Base-by-base conservation (phyloP, 306 rosid species). In the Gastrolobium bilobum region DNA sequence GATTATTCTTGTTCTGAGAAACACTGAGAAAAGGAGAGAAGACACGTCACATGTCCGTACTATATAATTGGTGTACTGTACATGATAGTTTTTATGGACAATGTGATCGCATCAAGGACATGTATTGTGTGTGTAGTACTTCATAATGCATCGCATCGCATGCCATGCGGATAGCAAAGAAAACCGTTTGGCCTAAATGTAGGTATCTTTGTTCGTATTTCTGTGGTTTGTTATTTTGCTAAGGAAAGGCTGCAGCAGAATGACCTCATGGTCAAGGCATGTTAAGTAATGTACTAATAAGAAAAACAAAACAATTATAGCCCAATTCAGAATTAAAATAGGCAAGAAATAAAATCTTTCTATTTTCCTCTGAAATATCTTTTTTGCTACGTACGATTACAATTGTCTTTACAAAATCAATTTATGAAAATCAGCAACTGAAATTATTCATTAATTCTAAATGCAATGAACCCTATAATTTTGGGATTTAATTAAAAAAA, bases 211-310 rank as follows among this genome's bases (percentile, higher is more conserved):
- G 30, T 34, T 50, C 46, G 3, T 15, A 40, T 65, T 51, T 51
- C 64, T 51, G 44, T 71, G 63, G 63, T 71, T 20, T 9, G 63
- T 69, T 69, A 13, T 62, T 69, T 35, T 69, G 34, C 76, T 10
- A 64, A 53, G 64, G 51, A 6, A 20, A 39, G 53, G 29, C 35
- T 70, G 54, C 77, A 70, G 54, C 77, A 70, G 31, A 69, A 48
- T 79, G 54, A 79, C 56, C 54, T 42, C 53, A 66, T 0, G 7
- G n/a, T 57, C 82, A 78, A 34, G 3, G 44, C n/a, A 69, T 48
- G 72, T 29, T 40, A 40, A 64, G 38, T 40, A 4, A 3, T 20
- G 26, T 20, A 20, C 26, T 20, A 20, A 20, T 20, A 20, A 20
- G 26, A 20, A 20, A 20, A 20, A 20, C 26, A 39, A 4, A 39